Evolutionary conservation across 2,329 filamentous ascomycete genomes (phyloP), one percentile per base, ranked within the genome.

Genomic region (Colletotrichum sojae): DNA sequence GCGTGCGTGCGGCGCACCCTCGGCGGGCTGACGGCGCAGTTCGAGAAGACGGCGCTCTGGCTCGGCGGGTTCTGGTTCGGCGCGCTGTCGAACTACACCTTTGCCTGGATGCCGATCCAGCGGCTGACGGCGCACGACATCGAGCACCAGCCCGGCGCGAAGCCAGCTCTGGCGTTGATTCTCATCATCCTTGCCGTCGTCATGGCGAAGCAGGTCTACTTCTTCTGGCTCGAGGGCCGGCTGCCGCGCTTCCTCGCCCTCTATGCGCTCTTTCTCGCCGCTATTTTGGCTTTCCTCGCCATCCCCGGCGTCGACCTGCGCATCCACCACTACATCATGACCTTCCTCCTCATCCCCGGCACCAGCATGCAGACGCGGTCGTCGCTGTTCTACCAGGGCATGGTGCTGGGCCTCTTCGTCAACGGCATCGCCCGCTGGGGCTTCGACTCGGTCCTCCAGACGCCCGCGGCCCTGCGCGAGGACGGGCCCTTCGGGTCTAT

Each of bases 391-490:
- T 98, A 96, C 76, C 95, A 98, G 79, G 96, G 96, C 13, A 84
- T 99, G 5, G 85, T 99, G 0, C 83, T 98, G 6, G 96, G 96
- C 0, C 86, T 98, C 0, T 98, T 98, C 79, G 91, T 98, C 81
- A 98, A 98, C 77, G 95, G 96, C 59, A 90, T 96, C 70, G 95
- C 95, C 3, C 88, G 95, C 49, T 98, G 96, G 96, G 95, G 95
- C 0, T 99, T 97, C 78, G 95, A 94, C 71, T 88, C 92, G 1
- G 89, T 99, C 55, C 88, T 98, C 15, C 91, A 99, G 81, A 98
- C 96, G 0, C 89, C 92, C 0, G 86, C 81, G 1, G 90, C 90
- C 1, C 82, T 98, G 36, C 90, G 90, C 63, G 90, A 89, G 18
- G 90, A 92, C 73, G 89, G 88, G 1, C 87, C 90, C 63, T 80